A percentile compares a stretch with the other conserved stretches of the same genome.
These are phyloP conservation scores for Camelina neglecta DNA, from an alignment of 345 rosid genomes.

Conservation along the genomic window DNA sequence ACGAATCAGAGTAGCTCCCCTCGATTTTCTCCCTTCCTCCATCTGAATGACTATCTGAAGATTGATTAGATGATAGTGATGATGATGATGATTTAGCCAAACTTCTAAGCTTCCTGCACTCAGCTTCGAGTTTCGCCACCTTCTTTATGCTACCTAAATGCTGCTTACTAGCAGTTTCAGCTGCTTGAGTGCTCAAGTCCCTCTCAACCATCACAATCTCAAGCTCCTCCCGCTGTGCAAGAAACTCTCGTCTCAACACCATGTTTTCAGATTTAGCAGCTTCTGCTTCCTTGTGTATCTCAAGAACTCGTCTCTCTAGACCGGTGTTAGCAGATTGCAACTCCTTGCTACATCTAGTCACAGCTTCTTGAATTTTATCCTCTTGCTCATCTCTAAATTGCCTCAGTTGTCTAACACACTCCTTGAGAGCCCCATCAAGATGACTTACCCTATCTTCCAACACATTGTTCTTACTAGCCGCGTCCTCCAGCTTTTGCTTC, in stretches of 20 bases:
- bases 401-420: slow-evolving; percentile 89
- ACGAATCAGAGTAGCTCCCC: slow-evolving; percentile 57
- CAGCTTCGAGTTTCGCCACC: slow-evolving; percentile 92
- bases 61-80: slow-evolving; percentile 49
- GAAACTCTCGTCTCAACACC: slow-evolving; percentile 49
- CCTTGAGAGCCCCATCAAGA: slow-evolving; percentile 91
- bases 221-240: slow-evolving; percentile 64
- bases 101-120: slow-evolving; percentile 51
- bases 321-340: slow-evolving; percentile 59
- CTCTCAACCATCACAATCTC: slow-evolving; percentile 76
- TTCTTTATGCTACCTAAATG: slow-evolving; percentile 82
- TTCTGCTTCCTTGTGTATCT: not conserved
- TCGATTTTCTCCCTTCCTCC: slow-evolving; percentile 59
- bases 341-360: slow-evolving; percentile 52
- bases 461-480: slow-evolving; percentile 49
- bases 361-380: slow-evolving; percentile 56
- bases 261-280: slow-evolving; percentile 6
- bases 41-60: slow-evolving; percentile 72
- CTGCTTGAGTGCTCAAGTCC: slow-evolving; percentile 79
- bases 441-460: slow-evolving; percentile 78
- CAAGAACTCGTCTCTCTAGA: slow-evolving; percentile 58
- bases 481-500: slow-evolving; percentile 66
- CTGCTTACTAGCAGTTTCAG: slow-evolving; percentile 92
- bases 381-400: slow-evolving; percentile 83
- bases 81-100: slow-evolving; percentile 11